phyloP scores from a whole-genome alignment of 2,329 filamentous ascomycete genomes.

The Fonsecaea monophora region DNA sequence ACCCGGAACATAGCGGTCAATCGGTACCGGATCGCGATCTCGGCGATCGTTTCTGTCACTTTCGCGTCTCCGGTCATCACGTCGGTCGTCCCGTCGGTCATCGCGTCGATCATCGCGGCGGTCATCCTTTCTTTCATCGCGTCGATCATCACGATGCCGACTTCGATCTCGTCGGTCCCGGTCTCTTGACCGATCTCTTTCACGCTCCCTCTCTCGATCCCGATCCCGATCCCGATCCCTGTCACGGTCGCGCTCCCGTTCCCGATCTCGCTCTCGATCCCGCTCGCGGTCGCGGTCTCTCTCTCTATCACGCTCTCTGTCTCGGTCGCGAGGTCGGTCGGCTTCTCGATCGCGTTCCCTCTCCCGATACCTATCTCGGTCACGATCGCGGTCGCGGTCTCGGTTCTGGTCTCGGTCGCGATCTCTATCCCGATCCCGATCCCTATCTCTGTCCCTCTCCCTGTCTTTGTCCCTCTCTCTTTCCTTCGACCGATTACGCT shows the following conservation, averaged over 20 bases:
- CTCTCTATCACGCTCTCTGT: conserved; percentile 31
- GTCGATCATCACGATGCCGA: conserved; percentile 29
- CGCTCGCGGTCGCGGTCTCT: conserved; percentile 37
- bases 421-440: conserved; percentile 39
- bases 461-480: conserved; percentile 31
- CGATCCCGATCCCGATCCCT: conserved; percentile 23
- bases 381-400: conserved; percentile 20
- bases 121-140: conserved; percentile 23
- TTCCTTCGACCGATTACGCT: conserved; percentile 29
- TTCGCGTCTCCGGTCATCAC: conserved; percentile 33
- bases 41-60: conserved; percentile 30
- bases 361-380: conserved; percentile 27
- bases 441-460: conserved; percentile 38
- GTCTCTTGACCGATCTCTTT: conserved; percentile 22
- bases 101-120: conserved; percentile 25
- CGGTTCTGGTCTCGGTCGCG: conserved; percentile 39
- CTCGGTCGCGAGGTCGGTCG: conserved; percentile 33
- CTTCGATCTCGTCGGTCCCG: conserved; percentile 36
- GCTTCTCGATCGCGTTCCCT: conserved; percentile 28
- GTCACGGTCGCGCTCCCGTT: conserved; percentile 20
- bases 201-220: conserved; percentile 27
- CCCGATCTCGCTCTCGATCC: conserved; percentile 42
- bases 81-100: conserved; percentile 25
- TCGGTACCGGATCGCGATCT: conserved; percentile 34
- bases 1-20: conserved; percentile 39